Base-by-base conservation (phyloP, 306 rosid genomes). In the Vigna radiata region DNA sequence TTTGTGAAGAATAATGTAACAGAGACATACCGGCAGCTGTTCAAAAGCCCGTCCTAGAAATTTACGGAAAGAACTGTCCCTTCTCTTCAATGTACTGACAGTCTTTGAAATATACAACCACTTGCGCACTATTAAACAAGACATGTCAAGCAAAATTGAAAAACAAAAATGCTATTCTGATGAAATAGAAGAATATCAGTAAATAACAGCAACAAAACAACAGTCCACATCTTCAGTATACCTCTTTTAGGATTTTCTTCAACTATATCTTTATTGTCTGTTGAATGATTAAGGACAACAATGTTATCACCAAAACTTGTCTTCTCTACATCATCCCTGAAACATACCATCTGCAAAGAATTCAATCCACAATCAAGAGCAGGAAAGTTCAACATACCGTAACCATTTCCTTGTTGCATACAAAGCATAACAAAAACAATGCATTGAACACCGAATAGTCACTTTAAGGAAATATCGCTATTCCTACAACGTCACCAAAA, bases 1-100 rank as follows among this genome's bases (percentile, higher is more conserved):
- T 61, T 37, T 52, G 21, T 19, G 59, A n/a, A 19, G 49, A 37
- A 39, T 72, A 65, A 25, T 15, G 59, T 72, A 19, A 61, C 55
- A 41, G 33, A 76, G 68, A 68, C 85, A 80, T 79, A 94, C 97
- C 94, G 84, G 83, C 21, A 85, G 68, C 83, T 68, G 33, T 68
- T 85, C 89, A 79, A 86, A 82, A 81, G 91, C 89, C 83, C 82
- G 69, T 85, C 85, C 88, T 63, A 94, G 79, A 72, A 9, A 60
- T 74, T 80, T 74, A 75, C 82, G 85, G 73, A 91, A 94, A 48
- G 87, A 85, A 68, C 83, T 75, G 70, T 94, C 98, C 77, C 96
- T 84, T 80, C 86, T 87, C 90, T 86, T 89, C 86, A 87, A 62
- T 72, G 76, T 77, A 77, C 73, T 77, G 66, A 87, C 81, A 83